These are phyloP conservation scores for Coemansia sp. DNA, from an alignment of 192 early-diverging fungal genomes.

Conservation along the genomic window DNA sequence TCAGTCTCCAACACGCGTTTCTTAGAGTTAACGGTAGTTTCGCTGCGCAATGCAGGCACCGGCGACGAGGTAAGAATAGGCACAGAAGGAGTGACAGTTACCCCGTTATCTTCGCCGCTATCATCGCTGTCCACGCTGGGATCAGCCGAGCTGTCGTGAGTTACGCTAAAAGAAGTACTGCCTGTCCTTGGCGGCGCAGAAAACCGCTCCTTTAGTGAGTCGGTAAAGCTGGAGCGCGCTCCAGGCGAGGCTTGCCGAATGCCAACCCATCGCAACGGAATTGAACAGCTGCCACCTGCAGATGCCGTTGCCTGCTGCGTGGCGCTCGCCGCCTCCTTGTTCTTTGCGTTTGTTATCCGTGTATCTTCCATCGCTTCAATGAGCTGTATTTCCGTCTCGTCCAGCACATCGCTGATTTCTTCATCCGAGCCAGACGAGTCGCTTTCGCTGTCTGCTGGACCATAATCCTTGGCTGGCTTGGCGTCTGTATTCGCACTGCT, in stretches of 20 bases:
- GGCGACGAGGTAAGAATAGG: neutral
- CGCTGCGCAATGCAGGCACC: neutral
- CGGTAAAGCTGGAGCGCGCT: conserved; percentile 19
- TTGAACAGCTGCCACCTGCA: neutral
- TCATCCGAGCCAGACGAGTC: conserved; percentile 39
- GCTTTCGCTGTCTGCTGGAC: conserved; percentile 8
- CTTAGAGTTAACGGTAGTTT: neutral
- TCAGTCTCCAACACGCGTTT: neutral
- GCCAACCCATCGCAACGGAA: conserved; percentile 32
- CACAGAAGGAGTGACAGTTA: neutral
- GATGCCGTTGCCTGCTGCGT: neutral
- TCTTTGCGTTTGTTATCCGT: conserved; percentile 28
- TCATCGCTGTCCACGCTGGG: conserved; percentile 11
- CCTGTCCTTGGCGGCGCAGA: conserved; percentile 11
- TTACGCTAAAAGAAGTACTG: conserved; percentile 1
- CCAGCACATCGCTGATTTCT: conserved; percentile 50
- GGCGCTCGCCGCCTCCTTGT: conserved; percentile 11
- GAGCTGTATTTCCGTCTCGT: conserved; percentile 51
- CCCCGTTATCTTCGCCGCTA: neutral
- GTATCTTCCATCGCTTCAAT: conserved; percentile 54
- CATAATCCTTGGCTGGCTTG: neutral
- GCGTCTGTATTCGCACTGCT: neutral
- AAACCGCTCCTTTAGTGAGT: conserved; percentile 51
- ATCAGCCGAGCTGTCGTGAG: neutral
- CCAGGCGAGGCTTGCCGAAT: conserved; percentile 20